Evolutionary conservation across 805 yeast species (phyloP).

Genomic region (Blastobotrys chiropterorum): DNA sequence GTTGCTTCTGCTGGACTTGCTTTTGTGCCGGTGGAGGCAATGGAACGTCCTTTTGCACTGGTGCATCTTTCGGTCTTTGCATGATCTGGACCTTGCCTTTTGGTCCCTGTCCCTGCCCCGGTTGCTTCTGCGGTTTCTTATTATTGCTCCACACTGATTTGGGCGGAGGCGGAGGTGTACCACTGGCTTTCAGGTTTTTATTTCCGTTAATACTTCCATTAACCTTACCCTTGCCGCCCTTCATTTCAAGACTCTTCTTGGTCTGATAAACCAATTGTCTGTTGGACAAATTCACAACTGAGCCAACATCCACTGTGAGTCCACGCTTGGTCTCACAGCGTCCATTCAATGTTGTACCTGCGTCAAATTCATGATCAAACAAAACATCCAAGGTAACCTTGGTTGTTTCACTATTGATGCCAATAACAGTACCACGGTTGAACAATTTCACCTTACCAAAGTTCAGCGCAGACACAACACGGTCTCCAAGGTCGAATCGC

Average conservation of each 20-base stretch:
- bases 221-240: conserved; percentile 8
- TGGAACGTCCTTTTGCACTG: neutral
- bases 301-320: conserved; percentile 69
- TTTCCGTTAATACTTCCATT: conserved; percentile 5
- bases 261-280: conserved; percentile 74
- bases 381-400: conserved; percentile 60
- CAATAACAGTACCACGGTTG: conserved; percentile 83
- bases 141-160: neutral
- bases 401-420: conserved; percentile 54
- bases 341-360: conserved; percentile 79
- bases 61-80: conserved; percentile 1
- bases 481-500: conserved; percentile 77
- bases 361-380: conserved; percentile 76
- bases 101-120: neutral
- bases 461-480: conserved; percentile 77
- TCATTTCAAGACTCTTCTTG: conserved; percentile 42
- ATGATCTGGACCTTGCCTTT: conserved; percentile 12
- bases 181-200: conserved; percentile 6
- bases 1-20: neutral
- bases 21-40: neutral
- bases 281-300: conserved; percentile 69
- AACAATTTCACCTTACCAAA: conserved; percentile 86
- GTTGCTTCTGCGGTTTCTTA: neutral
- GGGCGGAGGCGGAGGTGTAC: neutral
- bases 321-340: conserved; percentile 77